Conservation (phyloP, 2,329 filamentous ascomycete species). For the Dactylonectria estremocensis region DNA sequence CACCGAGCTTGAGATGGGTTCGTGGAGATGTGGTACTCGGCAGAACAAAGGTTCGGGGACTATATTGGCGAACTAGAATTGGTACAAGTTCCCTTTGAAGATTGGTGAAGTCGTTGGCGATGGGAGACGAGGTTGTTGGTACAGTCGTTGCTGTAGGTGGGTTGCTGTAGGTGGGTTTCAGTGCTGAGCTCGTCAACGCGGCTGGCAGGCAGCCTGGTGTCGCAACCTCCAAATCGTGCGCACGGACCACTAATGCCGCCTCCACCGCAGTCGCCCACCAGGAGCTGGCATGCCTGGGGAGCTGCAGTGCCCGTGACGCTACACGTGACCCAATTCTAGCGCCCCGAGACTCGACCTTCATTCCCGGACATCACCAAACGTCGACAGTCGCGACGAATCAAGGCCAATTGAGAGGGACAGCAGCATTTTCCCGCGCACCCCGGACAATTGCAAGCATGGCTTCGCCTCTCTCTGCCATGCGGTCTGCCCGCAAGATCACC, state of each 20-base stretch:
- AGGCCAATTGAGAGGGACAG: conserved; percentile 52
- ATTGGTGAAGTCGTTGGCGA: background rate
- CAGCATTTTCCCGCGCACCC: conserved; percentile 49
- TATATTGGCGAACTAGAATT: conserved; percentile 21
- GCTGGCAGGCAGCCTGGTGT: conserved; percentile 59
- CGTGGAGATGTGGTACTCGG: conserved; percentile 17
- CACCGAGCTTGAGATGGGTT: conserved; percentile 22
- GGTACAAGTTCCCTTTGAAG: conserved; percentile 5
- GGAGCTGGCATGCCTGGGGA: background rate
- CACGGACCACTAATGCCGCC: conserved; percentile 40
- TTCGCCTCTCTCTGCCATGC: conserved; percentile 70
- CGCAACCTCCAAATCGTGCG: conserved; percentile 44
- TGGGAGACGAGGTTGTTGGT: conserved; percentile 2
- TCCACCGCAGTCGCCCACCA: background rate
- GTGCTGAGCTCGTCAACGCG: conserved; percentile 51
- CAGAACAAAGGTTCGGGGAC: conserved; percentile 12
- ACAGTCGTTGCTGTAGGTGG: no score
- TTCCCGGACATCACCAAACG: conserved; percentile 45
- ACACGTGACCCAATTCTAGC: conserved; percentile 48
- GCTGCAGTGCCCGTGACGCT: conserved; percentile 42
- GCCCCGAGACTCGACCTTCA: conserved; percentile 45
- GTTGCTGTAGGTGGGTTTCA: conserved; percentile 33
- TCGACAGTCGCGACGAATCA: conserved; percentile 41
- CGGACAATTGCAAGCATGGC: conserved; percentile 63
- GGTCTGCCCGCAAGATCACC: conserved; percentile 65